Evolutionary conservation across 1,284 basidiomycete genomes (phyloP), one percentile per base, ranked within the genome.

Genomic region (Vanrija sp.): DNA sequence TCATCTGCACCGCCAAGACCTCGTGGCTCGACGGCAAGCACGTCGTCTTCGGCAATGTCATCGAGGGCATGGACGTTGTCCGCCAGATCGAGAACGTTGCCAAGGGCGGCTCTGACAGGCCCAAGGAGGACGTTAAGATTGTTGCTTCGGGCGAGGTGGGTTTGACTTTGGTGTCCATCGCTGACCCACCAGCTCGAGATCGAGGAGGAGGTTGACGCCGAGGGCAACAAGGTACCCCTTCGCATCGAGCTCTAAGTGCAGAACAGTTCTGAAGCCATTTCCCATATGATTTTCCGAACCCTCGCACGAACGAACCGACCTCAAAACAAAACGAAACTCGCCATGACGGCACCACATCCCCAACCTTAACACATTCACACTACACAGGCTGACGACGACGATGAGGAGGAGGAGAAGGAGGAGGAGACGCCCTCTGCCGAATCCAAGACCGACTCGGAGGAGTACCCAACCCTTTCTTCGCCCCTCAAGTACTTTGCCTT

Each of bases 1-100:
- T 77, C 68, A 87, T 95, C 76, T 94, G 91, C 38, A 95, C 91
- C 9, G 84, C 85, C 49, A 80, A 84, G 39, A 87, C 86, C 26
- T 72, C 79, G 40, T 91, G 91, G 86, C 66, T 76, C 54, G 78
- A 79, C 62, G 73, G 75, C 61, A 72, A 71, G 54, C 78, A 78
- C 68, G 77, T 94, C 71, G 92, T 97, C 44, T 97, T 96, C 65
- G 93, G 93, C 57, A 85, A 85, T 65, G 88, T 96, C 54, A 63
- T 95, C 46, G 89, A 95, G 61, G 92, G 92, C 51, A 88, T 94
- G 87, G 88, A 93, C 62, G 78, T 95, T 60, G 82, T 96, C 39
- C 72, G 78, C 57, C 75, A 77, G 25, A 89, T 94, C 60, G 89
- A 90, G 88, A 62, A 54, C 56, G 65, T 74, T 46, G 73, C 89